A percentile compares a stretch with the other conserved stretches of the same genome.
Evolutionary conservation across 1,284 basidiomycete species (phyloP).

Genomic region (Lignosus rhinocerotis): DNA sequence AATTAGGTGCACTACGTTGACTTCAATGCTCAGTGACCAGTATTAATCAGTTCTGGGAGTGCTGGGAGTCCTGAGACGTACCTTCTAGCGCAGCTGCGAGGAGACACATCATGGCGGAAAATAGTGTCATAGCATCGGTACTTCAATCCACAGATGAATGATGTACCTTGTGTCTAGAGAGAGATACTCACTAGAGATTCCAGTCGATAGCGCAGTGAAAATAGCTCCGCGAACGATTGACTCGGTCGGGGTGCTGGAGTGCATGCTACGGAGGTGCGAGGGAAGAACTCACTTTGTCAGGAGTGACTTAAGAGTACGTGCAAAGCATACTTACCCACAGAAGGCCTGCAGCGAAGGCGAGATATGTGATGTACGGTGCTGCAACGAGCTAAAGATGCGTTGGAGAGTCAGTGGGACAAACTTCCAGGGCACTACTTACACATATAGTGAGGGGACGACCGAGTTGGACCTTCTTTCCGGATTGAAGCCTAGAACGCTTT

Average conservation of each 20-base stretch:
- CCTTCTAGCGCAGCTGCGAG: slow-evolving; percentile 23
- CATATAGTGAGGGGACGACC: slow-evolving; percentile 6
- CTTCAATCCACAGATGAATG: background rate
- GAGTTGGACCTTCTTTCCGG: background rate
- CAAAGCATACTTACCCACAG: slow-evolving; percentile 17
- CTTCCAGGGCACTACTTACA: slow-evolving; percentile 5
- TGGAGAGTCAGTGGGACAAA: background rate
- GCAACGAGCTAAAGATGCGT: slow-evolving; percentile 10
- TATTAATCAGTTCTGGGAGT: background rate
- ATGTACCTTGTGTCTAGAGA: background rate
- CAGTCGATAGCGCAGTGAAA: slow-evolving; percentile 33
- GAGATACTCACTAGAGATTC: slow-evolving; percentile 22
- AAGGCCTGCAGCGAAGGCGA: slow-evolving; percentile 25
- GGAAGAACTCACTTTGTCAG: background rate
- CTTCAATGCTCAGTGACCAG: background rate
- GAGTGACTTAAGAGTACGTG: background rate
- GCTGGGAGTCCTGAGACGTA: slow-evolving; percentile 4
- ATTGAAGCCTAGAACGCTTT: slow-evolving; percentile 1
- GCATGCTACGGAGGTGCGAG: slow-evolving; percentile 17
- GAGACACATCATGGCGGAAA: slow-evolving; percentile 26
- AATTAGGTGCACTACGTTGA: slow-evolving; percentile 21
- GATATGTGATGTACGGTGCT: slow-evolving; percentile 26
- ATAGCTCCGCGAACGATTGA: slow-evolving; percentile 23
- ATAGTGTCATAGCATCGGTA: slow-evolving; percentile 17
- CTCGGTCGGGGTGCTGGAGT: slow-evolving; percentile 24